Percentiles rank a stretch among this genome's conserved stretches.
phyloP scores from a whole-genome alignment of 768 basidiomycete species.

The Lepiota venenata region DNA sequence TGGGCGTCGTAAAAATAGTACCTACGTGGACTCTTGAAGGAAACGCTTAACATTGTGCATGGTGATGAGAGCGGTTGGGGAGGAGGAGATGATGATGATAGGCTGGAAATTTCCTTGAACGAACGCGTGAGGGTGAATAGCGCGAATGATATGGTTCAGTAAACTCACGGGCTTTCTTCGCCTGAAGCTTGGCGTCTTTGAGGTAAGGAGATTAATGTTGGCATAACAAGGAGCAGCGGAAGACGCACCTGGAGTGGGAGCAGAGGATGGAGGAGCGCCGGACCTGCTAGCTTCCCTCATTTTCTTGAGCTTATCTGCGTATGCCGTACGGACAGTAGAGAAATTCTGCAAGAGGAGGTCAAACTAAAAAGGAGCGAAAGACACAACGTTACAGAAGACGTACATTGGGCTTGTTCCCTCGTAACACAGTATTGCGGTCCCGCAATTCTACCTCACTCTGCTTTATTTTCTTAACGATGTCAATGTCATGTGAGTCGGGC shows the following conservation, averaged over 20 bases:
- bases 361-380: neutral
- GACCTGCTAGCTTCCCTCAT: slow-evolving; percentile 63
- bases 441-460: slow-evolving; percentile 74
- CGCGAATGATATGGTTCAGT: neutral
- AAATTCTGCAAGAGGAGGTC: slow-evolving; percentile 61
- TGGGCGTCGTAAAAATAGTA: slow-evolving; percentile 2
- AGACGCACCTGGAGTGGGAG: slow-evolving; percentile 37
- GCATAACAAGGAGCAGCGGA: neutral
- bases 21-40: slow-evolving; percentile 83
- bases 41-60: slow-evolving; percentile 98
- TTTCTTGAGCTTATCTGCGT: slow-evolving; percentile 76
- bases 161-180: slow-evolving; percentile 67
- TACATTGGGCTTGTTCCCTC: slow-evolving; percentile 83
- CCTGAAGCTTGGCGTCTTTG: slow-evolving; percentile 54
- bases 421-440: slow-evolving; percentile 79
- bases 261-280: slow-evolving; percentile 34
- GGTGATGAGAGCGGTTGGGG: slow-evolving; percentile 90
- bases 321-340: slow-evolving; percentile 57
- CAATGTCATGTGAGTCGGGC: slow-evolving; percentile 72
- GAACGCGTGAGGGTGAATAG: neutral
- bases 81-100: slow-evolving; percentile 97
- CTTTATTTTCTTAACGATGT: slow-evolving; percentile 83
- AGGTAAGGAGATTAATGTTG: neutral
- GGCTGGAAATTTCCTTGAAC: slow-evolving; percentile 73
- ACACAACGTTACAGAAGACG: slow-evolving; percentile 22